Evolutionary conservation across 345 rosid genomes (phyloP).

Genomic region (Hibiscus trionum): DNA sequence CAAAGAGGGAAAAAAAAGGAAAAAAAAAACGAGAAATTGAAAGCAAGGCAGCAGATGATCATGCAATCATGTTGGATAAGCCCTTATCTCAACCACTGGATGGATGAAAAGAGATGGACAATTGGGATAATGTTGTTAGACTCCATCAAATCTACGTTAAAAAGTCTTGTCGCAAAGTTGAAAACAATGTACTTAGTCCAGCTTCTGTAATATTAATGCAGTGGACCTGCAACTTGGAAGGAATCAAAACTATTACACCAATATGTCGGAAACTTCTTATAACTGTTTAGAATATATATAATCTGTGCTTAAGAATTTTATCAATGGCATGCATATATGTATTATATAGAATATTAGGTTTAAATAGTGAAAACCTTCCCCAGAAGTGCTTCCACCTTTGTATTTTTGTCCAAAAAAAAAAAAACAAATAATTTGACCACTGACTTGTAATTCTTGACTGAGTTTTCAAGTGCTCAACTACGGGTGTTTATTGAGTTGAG

Average conservation of each 20-base stretch:
- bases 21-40: background rate
- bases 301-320: background rate
- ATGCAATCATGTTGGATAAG: background rate
- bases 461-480: background rate
- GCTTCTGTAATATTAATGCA: background rate
- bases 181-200: constrained; percentile 10
- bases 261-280: background rate
- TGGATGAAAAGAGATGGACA: background rate
- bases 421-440: background rate
- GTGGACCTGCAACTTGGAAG: constrained; percentile 6
- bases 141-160: background rate
- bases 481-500: too few species aligned
- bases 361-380: constrained; percentile 6
- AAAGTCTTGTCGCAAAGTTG: background rate
- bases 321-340: background rate
- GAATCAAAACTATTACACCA: background rate
- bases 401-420: background rate
- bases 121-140: background rate
- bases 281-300: background rate
- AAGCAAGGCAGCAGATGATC: background rate
- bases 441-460: background rate
- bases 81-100: background rate
- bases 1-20: background rate
- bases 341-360: background rate
- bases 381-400: background rate